Evolutionary conservation across 345 rosid genomes (phyloP), one percentile per base, ranked within the genome.

Genomic region (Streptanthus diversifolius): DNA sequence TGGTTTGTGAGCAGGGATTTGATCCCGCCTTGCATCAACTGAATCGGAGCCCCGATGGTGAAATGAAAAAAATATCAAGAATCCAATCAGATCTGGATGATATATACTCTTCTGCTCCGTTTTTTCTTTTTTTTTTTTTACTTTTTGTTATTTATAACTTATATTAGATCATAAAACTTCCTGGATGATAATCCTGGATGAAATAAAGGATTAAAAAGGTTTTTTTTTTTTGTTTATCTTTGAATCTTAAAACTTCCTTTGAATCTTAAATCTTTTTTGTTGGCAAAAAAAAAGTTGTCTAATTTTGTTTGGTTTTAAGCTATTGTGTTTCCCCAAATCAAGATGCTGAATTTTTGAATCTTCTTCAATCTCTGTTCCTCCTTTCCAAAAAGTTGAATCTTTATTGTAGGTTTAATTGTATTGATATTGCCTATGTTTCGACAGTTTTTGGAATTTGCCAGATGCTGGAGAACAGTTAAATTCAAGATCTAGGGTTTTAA

Each of bases 11-110:
- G 33, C 47, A 60, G 66, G 56, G 37, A 82, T 81, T 70, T 77
- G 90, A 79, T 93, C 98, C 95, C 89, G 98, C 98, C 93, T 92
- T 92, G 98, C 95, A 92, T 92, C 98, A 92, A 92, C 95, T 90
- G 97, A 92, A 92, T 92, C 96, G 90, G 96, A 90, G 85, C 82
- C 88, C 82, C 85, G 85, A 83, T 63, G 86, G 86, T 74, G 78
- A 29, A 73, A 8, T n/a, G 0, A 2, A 5, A 24, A 15, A n/a
- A 30, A 1, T 10, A 29, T n/a, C n/a, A 14, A 2, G 9, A 19
- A 4, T 25, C 37, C 29, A 30, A 8, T 51, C 79, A 60, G 79
- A 75, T 75, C 79, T 68, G 19, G 15, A 63, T 12, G 30, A 18
- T 1, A 14, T 52, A 2, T 29, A 9, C 14, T 37, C 4, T 13